These are phyloP conservation scores for Boletellus ananas DNA, from an alignment of 768 basidiomycete genomes.

Conservation along the genomic window DNA sequence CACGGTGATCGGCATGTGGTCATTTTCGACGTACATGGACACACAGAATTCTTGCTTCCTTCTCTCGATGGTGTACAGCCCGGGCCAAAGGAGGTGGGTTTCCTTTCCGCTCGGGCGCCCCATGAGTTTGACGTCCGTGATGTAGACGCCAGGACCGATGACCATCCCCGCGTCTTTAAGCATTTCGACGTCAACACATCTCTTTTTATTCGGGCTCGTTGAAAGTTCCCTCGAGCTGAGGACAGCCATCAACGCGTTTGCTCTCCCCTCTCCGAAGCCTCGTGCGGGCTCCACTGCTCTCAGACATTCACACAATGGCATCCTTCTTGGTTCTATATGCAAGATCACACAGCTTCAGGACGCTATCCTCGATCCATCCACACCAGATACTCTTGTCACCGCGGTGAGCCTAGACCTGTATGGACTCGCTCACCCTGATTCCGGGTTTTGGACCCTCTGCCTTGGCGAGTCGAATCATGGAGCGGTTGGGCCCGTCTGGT, in stretches of 20 bases:
- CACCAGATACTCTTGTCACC: constrained; percentile 7
- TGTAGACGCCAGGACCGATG: neutral
- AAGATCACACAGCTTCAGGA: constrained; percentile 12
- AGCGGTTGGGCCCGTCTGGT: constrained; percentile 5
- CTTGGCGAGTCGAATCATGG: neutral
- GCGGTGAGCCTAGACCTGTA: too few relatives aligned
- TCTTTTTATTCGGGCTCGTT: constrained; percentile 10
- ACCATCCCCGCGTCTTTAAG: neutral
- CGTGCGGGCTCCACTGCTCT: neutral
- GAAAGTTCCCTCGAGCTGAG: constrained; percentile 1
- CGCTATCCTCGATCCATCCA: constrained; percentile 1
- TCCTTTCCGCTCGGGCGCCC: neutral
- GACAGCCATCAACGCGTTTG: constrained; percentile 10
- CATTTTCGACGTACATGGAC: constrained; percentile 13
- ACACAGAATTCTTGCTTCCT: constrained; percentile 1
- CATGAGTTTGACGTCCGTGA: too few relatives aligned
- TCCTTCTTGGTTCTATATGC: neutral
- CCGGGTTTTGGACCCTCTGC: constrained; percentile 6
- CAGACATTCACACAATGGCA: constrained; percentile 6
- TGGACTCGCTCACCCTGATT: too few relatives aligned
- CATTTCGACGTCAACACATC: constrained; percentile 21
- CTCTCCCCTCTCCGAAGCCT: neutral
- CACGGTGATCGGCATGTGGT: neutral
- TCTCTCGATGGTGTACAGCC: neutral
- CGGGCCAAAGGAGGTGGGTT: constrained; percentile 2